Evolutionary conservation across 805 yeast genomes (phyloP).

Genomic region (Sungouiozyma ichnusensis): DNA sequence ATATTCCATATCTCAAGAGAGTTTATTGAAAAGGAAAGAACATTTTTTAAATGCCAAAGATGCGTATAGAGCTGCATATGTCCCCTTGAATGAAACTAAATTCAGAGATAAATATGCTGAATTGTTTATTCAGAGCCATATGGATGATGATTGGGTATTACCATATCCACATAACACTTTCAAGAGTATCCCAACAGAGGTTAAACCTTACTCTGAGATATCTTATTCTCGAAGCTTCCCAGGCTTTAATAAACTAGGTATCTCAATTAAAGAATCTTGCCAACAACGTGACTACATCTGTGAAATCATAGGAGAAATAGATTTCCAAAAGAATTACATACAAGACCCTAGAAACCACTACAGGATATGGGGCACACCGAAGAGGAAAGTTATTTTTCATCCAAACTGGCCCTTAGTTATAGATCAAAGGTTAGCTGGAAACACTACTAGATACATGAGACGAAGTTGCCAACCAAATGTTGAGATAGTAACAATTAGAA

Average conservation of each 20-base stretch:
- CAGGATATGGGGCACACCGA: conserved; percentile 57
- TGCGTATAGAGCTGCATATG: conserved; percentile 26
- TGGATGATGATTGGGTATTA: conserved; percentile 27
- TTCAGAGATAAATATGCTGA: conserved; percentile 33
- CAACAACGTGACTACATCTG: conserved; percentile 41
- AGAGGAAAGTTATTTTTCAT: conserved; percentile 48
- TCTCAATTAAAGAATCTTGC: conserved; percentile 37
- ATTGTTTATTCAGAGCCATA: conserved; percentile 41
- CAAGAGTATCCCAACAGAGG: conserved; percentile 26
- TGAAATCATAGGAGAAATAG: conserved; percentile 67
- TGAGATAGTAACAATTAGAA: conserved; percentile 40
- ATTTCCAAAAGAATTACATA: conserved; percentile 50
- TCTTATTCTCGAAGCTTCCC: conserved; percentile 50
- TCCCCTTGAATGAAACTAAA: conserved; percentile 29
- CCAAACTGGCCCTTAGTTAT: conserved; percentile 49
- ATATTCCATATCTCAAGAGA: neutral
- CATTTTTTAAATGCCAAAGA: conserved; percentile 29
- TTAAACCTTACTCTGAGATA: conserved; percentile 50
- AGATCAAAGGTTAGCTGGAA: conserved; percentile 85
- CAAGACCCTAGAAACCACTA: conserved; percentile 68
- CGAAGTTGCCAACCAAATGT: conserved; percentile 73
- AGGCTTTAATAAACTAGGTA: conserved; percentile 63
- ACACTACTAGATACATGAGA: conserved; percentile 62
- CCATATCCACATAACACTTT: conserved; percentile 18
- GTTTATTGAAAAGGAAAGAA: conserved; percentile 28